Base-by-base conservation (phyloP, 2,329 filamentous ascomycete genomes). In the Penicillium freii region DNA sequence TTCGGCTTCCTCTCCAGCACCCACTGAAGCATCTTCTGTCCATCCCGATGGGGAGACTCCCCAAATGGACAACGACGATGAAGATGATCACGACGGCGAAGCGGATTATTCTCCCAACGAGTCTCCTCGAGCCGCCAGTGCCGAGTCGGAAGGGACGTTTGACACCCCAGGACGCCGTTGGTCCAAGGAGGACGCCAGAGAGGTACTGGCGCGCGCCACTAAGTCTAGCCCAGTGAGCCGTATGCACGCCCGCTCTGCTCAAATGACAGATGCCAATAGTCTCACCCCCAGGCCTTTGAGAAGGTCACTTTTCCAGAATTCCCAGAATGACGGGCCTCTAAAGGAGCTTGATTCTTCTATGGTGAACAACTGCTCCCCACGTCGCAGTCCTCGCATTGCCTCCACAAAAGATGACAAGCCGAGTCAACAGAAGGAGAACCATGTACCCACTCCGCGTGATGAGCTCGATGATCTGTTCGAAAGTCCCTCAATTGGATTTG, bases 401-500 rank as follows among this genome's bases (percentile, higher is more conserved):
- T 69, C 71, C 46, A 69, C 70, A 46, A 70, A 69, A 59, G 72
- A 70, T 56, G 71, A 73, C 62, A 77, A 72, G 59, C 73, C 73
- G 62, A 66, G 62, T 53, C 74, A 76, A 58, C 74, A 76, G 58
- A 86, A 87, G 64, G 84, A 87, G 69, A 87, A 87, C 61, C 73
- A 73, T 48, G 78, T 76, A 13, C 78, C 80, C 6, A 67, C 71
- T 10, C 58, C 71, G 21, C 71, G 76, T 38, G 82, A 87, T 59
- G 81, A 83, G 36, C 72, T 89, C 6, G 82, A 85, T 40, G 80
- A 82, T 49, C 80, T 94, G 5, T 92, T 94, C 66, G 86, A 87
- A 56, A 81, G 87, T 53, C 76, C 54, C 61, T 69, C 64, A 71
- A 81, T 64, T 79, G 70, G 73, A 75, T 51, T 86, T 77, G 51